phyloP scores from a whole-genome alignment of 148 eudicot genomes.

The Polygonum maritimum region DNA sequence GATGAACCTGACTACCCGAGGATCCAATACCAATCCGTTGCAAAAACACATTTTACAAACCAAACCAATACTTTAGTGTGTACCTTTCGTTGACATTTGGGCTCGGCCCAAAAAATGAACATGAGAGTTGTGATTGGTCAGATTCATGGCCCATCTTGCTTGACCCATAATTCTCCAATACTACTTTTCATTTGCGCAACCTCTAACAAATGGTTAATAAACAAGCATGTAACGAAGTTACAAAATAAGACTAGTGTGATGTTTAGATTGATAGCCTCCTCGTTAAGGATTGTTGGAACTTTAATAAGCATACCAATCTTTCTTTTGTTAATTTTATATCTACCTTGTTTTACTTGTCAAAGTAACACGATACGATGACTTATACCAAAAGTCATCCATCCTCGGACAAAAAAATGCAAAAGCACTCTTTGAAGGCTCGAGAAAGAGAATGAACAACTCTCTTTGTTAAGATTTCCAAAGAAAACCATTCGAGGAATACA shows the following conservation, averaged over 20 bases:
- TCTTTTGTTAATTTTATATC: too few relatives aligned
- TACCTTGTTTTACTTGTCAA: neutral
- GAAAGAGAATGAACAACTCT: neutral
- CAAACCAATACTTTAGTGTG: neutral
- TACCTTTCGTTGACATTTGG: neutral
- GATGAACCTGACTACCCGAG: neutral
- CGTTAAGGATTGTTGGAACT: neutral
- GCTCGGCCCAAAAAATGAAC: neutral
- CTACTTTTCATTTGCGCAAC: neutral
- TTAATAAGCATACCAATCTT: too few relatives aligned
- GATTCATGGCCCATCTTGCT: neutral
- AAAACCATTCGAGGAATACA: neutral
- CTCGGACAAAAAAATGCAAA: neutral
- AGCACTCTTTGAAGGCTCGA: neutral
- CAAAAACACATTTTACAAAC: neutral
- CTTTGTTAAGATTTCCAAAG: neutral
- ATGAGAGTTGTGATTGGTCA: neutral
- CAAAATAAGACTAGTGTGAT: neutral
- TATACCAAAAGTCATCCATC: neutral
- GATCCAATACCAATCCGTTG: neutral
- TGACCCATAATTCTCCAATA: neutral
- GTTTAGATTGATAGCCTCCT: neutral
- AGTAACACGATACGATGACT: neutral
- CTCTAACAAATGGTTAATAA: neutral
- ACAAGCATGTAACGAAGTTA: neutral